phyloP scores from a whole-genome alignment of 129 eudicot genomes.

The Flaveria trinervia region DNA sequence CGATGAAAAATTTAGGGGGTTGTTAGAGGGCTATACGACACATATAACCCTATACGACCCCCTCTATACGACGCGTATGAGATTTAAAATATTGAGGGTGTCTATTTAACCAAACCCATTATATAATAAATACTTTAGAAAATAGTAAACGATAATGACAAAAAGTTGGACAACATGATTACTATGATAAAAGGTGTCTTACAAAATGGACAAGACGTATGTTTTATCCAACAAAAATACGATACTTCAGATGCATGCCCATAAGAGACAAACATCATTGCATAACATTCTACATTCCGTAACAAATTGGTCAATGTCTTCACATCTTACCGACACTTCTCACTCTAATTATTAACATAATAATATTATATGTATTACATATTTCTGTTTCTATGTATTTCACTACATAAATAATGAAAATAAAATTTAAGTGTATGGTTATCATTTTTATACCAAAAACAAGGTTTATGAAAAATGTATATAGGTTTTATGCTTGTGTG shows the following conservation, averaged over 20 bases:
- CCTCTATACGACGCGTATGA: too few relatives aligned
- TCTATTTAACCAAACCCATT: too few relatives aligned
- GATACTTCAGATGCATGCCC: constrained; percentile 25
- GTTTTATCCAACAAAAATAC: constrained; percentile 23
- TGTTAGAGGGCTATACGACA: too few relatives aligned
- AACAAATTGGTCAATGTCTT: not conserved
- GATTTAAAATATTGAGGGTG: too few relatives aligned
- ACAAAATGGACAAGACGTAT: constrained; percentile 27
- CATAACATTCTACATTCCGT: not conserved
- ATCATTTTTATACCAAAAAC: too few relatives aligned
- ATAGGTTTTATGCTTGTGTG: too few relatives aligned
- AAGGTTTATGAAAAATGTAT: too few relatives aligned
- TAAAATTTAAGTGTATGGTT: too few relatives aligned
- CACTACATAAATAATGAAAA: not conserved
- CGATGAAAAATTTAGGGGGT: too few relatives aligned
- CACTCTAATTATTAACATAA: not conserved
- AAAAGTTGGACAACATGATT: constrained; percentile 11
- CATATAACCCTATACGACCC: too few relatives aligned
- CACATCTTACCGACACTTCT: constrained; percentile 8
- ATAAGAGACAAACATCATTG: constrained; percentile 39
- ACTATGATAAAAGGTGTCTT: constrained; percentile 13
- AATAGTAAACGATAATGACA: not conserved
- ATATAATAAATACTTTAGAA: not conserved
- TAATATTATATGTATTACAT: not conserved
- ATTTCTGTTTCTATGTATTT: not conserved